Base-by-base conservation (phyloP, 352 stramenopile species). In the Phytopythium delawarense region DNA sequence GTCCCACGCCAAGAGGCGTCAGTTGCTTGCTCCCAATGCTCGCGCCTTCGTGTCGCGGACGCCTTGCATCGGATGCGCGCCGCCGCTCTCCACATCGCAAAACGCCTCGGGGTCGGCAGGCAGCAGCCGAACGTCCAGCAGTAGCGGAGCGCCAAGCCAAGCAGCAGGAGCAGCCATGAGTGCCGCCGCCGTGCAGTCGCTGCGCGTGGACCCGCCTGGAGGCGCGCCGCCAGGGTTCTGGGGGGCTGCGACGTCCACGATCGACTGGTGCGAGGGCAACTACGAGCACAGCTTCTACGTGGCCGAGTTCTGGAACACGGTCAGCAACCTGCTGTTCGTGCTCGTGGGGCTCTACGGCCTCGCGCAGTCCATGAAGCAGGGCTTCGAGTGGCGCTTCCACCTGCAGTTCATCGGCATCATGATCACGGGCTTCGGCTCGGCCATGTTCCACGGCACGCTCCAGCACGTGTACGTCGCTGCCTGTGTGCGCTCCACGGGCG, bases 251-350 rank as follows among this genome's bases (percentile, higher is more conserved):
- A 92, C 84, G 21, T 79, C 87, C 34, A 91, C 84, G 9, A 91
- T 94, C 62, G 83, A 96, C 71, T 96, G 87, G 87, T 96, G 87
- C 62, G 87, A 96, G 67, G 61, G 53, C 65, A 93, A 96, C 69
- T 96, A 96, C 63, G 61, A 88, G 64, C 63, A 87, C 70, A 89
- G 72, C 62, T 78, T 67, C 63, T 95, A 92, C 62, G 69, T 96
- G 39, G 87, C 87, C 62, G 87, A 96, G 77, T 93, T 91, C 69
- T 94, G 87, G 84, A 96, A 96, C 71, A 94, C 86, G 5, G 50
- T 92, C 53, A 92, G 83, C 74, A 94, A 92, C 52, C 65, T 89
- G 56, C 66, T 89, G 11, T 94, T 94, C 59, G 72, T 94, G 18
- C 12, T 93, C 9, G 64, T 91, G 11, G 84, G 86, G 6, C 71